phyloP scores from a whole-genome alignment of 2,329 filamentous ascomycete species.

The Erysiphe neolycopersici region DNA sequence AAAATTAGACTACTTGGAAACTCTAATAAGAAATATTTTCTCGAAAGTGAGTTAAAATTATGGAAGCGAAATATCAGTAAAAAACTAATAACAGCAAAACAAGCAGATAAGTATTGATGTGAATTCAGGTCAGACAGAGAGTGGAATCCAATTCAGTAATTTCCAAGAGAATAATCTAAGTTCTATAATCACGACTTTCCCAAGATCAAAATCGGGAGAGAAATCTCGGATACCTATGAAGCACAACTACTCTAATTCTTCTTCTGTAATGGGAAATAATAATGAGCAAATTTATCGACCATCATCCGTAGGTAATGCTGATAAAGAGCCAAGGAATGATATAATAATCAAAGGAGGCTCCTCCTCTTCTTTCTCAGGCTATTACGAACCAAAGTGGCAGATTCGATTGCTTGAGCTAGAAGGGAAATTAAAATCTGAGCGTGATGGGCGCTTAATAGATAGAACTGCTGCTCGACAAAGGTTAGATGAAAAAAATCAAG shows the following conservation, averaged over 20 bases:
- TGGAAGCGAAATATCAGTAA: slow-evolving; percentile 20
- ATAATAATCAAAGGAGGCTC: slow-evolving; percentile 7
- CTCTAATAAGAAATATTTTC: slow-evolving; percentile 40
- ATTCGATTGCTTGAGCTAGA: slow-evolving; percentile 70
- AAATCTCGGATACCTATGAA: slow-evolving; percentile 17
- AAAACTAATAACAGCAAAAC: too few relatives aligned
- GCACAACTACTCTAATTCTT: slow-evolving; percentile 24
- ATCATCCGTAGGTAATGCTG: background rate
- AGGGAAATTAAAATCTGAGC: slow-evolving; percentile 63
- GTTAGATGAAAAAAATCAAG: slow-evolving; percentile 45
- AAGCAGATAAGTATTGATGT: too few relatives aligned
- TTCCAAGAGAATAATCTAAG: slow-evolving; percentile 16
- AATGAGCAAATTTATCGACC: slow-evolving; percentile 18
- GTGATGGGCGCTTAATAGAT: slow-evolving; percentile 66
- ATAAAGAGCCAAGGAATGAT: slow-evolving; percentile 1
- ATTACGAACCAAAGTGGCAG: slow-evolving; percentile 41
- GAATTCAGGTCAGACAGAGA: slow-evolving; percentile 13
- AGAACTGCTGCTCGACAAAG: slow-evolving; percentile 58
- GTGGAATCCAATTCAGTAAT: slow-evolving; percentile 14
- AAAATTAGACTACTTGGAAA: slow-evolving; percentile 68
- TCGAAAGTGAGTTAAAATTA: slow-evolving; percentile 14
- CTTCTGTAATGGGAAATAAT: slow-evolving; percentile 4
- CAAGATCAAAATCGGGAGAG: slow-evolving; percentile 8
- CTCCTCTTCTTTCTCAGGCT: slow-evolving; percentile 18
- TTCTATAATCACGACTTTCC: slow-evolving; percentile 14